Conservation (phyloP, 2,329 filamentous ascomycete genomes). For the Cercospora sesami region DNA sequence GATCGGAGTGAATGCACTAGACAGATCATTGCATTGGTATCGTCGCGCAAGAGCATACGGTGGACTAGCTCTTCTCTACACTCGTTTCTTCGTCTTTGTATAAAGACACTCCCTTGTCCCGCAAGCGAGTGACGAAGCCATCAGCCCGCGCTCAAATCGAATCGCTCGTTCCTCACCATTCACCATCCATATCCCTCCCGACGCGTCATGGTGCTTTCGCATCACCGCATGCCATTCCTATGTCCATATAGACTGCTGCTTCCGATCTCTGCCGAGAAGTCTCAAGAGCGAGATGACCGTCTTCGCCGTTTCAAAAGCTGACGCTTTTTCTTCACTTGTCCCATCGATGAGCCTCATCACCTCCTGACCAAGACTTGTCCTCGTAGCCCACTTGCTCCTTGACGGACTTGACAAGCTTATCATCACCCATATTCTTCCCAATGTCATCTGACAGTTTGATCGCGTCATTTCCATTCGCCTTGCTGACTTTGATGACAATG, state of each 20-base stretch:
- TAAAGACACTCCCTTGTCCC: background rate
- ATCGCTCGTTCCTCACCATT: background rate
- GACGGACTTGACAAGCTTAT: conserved; percentile 73
- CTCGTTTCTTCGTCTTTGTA: background rate
- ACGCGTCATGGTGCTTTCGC: background rate
- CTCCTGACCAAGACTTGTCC: conserved; percentile 78
- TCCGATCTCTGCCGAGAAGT: background rate
- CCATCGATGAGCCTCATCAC: conserved; percentile 83
- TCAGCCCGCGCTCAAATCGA: background rate
- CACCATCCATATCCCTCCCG: background rate
- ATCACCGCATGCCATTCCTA: background rate
- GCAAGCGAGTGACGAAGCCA: background rate
- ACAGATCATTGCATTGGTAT: background rate
- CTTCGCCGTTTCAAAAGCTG: background rate
- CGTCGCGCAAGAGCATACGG: background rate
- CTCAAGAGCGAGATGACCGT: background rate
- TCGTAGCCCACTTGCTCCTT: conserved; percentile 84
- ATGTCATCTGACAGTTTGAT: conserved; percentile 89
- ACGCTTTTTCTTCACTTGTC: conserved; percentile 45
- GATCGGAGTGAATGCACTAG: background rate
- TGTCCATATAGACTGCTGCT: background rate
- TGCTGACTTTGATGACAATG: conserved; percentile 96
- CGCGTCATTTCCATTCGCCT: conserved; percentile 74
- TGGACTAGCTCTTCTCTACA: background rate
- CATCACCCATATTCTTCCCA: conserved; percentile 91